Percentiles rank a stretch among this genome's conserved stretches.
Evolutionary conservation across 2,329 filamentous ascomycete genomes (phyloP).

Genomic region (Plenodomus biglobosus): DNA sequence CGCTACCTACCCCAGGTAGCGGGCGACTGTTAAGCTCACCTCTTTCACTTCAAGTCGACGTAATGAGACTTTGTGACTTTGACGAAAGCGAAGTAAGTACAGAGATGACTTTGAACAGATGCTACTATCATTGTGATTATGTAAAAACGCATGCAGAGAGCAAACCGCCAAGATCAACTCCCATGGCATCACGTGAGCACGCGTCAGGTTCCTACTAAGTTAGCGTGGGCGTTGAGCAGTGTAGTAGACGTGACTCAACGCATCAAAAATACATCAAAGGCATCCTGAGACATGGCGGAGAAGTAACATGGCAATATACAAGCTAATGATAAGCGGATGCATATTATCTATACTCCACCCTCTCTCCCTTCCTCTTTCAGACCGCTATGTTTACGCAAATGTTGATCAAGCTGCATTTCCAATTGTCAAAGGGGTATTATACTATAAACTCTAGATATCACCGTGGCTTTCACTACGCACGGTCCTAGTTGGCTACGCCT

Average conservation of each 20-base stretch:
- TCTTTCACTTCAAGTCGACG: neutral
- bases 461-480: constrained; percentile 10
- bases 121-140: too few species aligned
- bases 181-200: neutral
- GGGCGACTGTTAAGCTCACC: neutral
- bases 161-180: too few species aligned
- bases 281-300: too few species aligned
- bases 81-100: neutral
- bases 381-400: constrained; percentile 5
- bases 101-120: neutral
- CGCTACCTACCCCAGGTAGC: constrained; percentile 8
- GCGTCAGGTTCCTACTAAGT: neutral
- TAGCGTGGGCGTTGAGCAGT: too few species aligned
- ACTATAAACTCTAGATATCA: constrained; percentile 8
- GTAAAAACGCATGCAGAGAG: too few species aligned
- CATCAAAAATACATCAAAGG: too few species aligned
- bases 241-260: too few species aligned
- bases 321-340: too few species aligned
- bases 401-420: neutral
- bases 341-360: too few species aligned
- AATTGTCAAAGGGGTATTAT: constrained; percentile 9
- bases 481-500: neutral
- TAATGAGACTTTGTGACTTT: neutral
- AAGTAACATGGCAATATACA: too few species aligned
- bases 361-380: neutral